phyloP scores from a whole-genome alignment of 2,329 filamentous ascomycete genomes.

The Gaeumannomyces sp. region DNA sequence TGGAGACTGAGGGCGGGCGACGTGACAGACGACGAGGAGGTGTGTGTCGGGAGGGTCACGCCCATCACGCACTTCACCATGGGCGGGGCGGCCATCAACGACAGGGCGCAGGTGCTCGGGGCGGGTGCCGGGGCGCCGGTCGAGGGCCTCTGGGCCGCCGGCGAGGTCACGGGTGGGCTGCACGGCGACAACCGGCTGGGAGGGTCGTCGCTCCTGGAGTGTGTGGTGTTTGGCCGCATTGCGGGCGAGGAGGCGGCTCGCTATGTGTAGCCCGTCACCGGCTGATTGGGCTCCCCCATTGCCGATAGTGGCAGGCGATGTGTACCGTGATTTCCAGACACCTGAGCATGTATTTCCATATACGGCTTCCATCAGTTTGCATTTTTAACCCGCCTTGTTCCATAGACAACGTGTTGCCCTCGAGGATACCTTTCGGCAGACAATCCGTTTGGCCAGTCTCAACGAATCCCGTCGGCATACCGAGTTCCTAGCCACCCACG shows the following conservation, averaged over 20 bases:
- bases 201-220: constrained; percentile 56
- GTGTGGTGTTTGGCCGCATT: constrained; percentile 56
- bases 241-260: constrained; percentile 43
- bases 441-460: too few relatives aligned
- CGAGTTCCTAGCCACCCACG: too few relatives aligned
- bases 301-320: too few relatives aligned
- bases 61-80: constrained; percentile 63
- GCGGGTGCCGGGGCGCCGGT: constrained; percentile 35
- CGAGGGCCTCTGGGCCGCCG: constrained; percentile 54
- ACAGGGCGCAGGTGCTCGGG: constrained; percentile 43
- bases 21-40: constrained; percentile 38
- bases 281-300: too few relatives aligned
- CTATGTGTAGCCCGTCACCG: constrained; percentile 1
- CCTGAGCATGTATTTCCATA: too few relatives aligned
- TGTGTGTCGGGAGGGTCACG: constrained; percentile 55
- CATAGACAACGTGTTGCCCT: too few relatives aligned
- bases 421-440: too few relatives aligned
- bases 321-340: too few relatives aligned
- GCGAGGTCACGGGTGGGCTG: constrained; percentile 58
- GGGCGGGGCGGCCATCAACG: constrained; percentile 55
- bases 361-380: too few relatives aligned
- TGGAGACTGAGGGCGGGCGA: constrained; percentile 44
- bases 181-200: constrained; percentile 58
- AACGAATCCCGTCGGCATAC: too few relatives aligned
- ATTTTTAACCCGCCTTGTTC: too few relatives aligned